Evolutionary conservation across 768 basidiomycete genomes (phyloP).

Genomic region (Gyrodon lividus): DNA sequence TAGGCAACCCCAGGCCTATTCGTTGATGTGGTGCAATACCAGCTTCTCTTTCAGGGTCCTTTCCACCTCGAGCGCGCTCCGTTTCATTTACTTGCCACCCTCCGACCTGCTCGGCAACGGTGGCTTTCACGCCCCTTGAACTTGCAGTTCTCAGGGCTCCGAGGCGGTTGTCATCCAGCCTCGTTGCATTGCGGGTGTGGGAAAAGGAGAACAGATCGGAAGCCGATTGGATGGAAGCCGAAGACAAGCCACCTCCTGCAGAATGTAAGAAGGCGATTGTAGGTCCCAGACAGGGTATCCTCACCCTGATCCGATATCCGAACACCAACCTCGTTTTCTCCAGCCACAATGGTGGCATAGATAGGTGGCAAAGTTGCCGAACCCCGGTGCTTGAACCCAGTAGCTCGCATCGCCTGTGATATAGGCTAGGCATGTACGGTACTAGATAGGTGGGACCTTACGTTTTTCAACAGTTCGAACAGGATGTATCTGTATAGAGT

Average conservation of each 20-base stretch:
- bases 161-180: slow-evolving; percentile 65
- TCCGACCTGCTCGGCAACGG: slow-evolving; percentile 75
- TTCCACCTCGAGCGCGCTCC: slow-evolving; percentile 20
- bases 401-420: slow-evolving; percentile 70
- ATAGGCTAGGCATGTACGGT: neutral
- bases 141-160: slow-evolving; percentile 66
- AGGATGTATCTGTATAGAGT: slow-evolving; percentile 63
- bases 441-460: slow-evolving; percentile 35
- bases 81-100: slow-evolving; percentile 36
- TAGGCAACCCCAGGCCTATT: slow-evolving; percentile 82
- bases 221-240: slow-evolving; percentile 53
- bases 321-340: slow-evolving; percentile 70
- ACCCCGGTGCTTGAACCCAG: slow-evolving; percentile 48
- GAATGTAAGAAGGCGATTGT: slow-evolving; percentile 11
- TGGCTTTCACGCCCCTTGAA: slow-evolving; percentile 66
- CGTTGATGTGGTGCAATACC: slow-evolving; percentile 54
- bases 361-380: slow-evolving; percentile 56
- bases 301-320: slow-evolving; percentile 91
- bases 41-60: slow-evolving; percentile 43
- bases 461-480: slow-evolving; percentile 89
- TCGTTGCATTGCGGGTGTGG: slow-evolving; percentile 71
- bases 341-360: slow-evolving; percentile 71
- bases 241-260: slow-evolving; percentile 70
- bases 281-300: neutral
- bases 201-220: slow-evolving; percentile 90